phyloP scores from a whole-genome alignment of 2,329 filamentous ascomycete genomes.

The Calonectria crousiana region DNA sequence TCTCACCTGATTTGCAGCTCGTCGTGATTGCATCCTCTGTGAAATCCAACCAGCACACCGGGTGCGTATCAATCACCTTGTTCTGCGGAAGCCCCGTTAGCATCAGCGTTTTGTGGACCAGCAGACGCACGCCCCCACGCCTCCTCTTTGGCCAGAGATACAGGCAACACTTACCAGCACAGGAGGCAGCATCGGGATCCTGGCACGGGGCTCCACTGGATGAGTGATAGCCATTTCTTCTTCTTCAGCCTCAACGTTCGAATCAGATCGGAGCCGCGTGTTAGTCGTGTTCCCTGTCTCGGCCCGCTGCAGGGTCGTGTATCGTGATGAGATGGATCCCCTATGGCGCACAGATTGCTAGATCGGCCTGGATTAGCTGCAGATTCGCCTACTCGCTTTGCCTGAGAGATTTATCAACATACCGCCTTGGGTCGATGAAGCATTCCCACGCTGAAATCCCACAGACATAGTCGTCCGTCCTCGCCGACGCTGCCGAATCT shows the following conservation, averaged over 20 bases:
- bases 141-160: not conserved
- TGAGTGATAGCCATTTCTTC: conserved; percentile 77
- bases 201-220: conserved; percentile 84
- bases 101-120: conserved; percentile 32
- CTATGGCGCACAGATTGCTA: conserved; percentile 54
- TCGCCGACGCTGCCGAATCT: conserved; percentile 96
- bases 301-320: conserved; percentile 62
- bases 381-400: conserved; percentile 2
- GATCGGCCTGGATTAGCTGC: conserved; percentile 29
- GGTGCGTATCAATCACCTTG: conserved; percentile 87
- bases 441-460: conserved; percentile 99
- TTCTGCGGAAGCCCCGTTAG: conserved; percentile 60
- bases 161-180: conserved; percentile 75
- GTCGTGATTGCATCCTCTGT: conserved; percentile 94
- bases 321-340: conserved; percentile 65
- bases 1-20: conserved; percentile 88
- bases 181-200: conserved; percentile 88
- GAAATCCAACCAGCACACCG: conserved; percentile 91
- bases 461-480: conserved; percentile 89
- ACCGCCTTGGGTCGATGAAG: conserved; percentile 89
- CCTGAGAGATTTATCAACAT: conserved; percentile 52
- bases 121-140: conserved; percentile 9
- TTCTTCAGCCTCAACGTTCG: conserved; percentile 68
- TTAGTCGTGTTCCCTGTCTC: conserved; percentile 73
- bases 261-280: conserved; percentile 76